A percentile compares a stretch with the other conserved stretches of the same genome.
phyloP scores from a whole-genome alignment of 768 basidiomycete genomes.

The Leccinum imitatum region DNA sequence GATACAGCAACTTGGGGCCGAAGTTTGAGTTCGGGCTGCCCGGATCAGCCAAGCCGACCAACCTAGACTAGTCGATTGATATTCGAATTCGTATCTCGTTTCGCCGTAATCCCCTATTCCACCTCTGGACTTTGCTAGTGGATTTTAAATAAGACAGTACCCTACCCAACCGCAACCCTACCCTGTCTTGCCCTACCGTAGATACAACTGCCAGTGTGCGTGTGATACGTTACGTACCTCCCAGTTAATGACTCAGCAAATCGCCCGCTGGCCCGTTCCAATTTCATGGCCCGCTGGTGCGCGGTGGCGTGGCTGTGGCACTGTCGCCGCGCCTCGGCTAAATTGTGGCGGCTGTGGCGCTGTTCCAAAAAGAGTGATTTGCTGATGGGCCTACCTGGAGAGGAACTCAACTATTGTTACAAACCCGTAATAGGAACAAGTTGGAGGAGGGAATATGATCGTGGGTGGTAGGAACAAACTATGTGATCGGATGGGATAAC shows the following conservation, averaged over 20 bases:
- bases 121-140: background rate
- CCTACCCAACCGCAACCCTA: too few species aligned
- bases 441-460: slow-evolving; percentile 18
- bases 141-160: background rate
- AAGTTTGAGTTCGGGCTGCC: background rate
- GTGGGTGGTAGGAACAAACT: background rate
- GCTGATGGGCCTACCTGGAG: slow-evolving; percentile 16
- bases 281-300: too few species aligned
- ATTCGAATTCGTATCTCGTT: background rate
- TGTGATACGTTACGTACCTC: too few species aligned
- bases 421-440: slow-evolving; percentile 32
- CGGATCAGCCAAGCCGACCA: background rate
- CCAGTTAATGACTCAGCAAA: too few species aligned
- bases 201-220: too few species aligned
- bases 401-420: slow-evolving; percentile 30
- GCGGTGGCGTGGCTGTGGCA: too few species aligned
- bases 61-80: background rate
- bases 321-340: too few species aligned
- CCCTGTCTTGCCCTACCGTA: background rate
- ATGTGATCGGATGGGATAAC: slow-evolving; percentile 23
- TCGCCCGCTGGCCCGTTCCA: too few species aligned
- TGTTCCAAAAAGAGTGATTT: too few species aligned
- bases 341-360: too few species aligned
- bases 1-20: background rate
- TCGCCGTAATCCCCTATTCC: background rate